Conservation (phyloP, 2,329 filamentous ascomycete genomes). For the Talaromyces sp. region DNA sequence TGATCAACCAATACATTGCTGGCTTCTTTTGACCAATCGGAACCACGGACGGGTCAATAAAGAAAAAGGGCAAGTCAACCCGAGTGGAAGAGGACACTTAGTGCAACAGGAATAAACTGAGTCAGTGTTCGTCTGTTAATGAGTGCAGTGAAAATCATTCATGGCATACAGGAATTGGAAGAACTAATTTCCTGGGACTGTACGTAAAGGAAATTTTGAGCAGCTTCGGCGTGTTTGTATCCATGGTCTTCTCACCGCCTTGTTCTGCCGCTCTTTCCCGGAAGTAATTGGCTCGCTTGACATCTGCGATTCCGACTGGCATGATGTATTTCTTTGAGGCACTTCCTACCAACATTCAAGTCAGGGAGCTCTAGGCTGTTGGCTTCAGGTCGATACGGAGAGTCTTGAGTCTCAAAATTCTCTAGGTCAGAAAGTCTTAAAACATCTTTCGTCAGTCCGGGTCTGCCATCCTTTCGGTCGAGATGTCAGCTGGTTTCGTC, state of each 20-base stretch:
- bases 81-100: neutral
- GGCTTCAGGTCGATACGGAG: neutral
- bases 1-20: neutral
- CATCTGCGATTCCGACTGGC: neutral
- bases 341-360: neutral
- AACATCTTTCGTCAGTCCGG: neutral
- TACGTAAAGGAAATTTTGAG: neutral
- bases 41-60: neutral
- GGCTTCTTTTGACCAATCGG: neutral
- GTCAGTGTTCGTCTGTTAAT: neutral
- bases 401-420: neutral
- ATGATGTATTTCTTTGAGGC: neutral
- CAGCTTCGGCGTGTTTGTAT: neutral
- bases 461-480: neutral
- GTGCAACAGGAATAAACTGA: neutral
- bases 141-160: neutral
- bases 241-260: slow-evolving; percentile 11
- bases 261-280: slow-evolving; percentile 16
- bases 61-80: neutral
- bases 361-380: neutral
- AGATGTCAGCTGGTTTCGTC: slow-evolving; percentile 47
- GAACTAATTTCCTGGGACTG: neutral
- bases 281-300: slow-evolving; percentile 10
- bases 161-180: neutral
- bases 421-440: neutral